Evolutionary conservation across 164 flowering plant genomes (phyloP).

Genomic region (Magnolia kwangsiensis): DNA sequence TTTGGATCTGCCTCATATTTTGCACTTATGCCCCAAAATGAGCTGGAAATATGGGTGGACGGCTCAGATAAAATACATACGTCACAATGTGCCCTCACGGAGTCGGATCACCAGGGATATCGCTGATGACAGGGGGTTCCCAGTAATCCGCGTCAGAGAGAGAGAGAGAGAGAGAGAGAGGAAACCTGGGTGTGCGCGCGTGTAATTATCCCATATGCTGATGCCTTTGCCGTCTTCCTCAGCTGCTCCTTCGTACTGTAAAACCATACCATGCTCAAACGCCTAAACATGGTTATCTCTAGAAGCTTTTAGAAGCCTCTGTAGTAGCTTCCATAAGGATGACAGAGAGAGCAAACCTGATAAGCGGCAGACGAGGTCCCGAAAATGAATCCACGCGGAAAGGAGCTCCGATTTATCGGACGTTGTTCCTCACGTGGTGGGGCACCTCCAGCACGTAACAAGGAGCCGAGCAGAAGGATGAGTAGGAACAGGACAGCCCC

Average conservation of each 20-base stretch:
- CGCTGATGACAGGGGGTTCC: too few species aligned
- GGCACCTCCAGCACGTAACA: too few species aligned
- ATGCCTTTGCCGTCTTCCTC: conserved; percentile 41
- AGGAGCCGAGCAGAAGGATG: too few species aligned
- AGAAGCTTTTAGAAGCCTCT: neutral
- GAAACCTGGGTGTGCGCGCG: conserved; percentile 33
- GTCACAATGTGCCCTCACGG: too few species aligned
- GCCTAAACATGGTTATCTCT: neutral
- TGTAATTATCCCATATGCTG: conserved; percentile 46
- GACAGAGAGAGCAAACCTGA: conserved; percentile 1
- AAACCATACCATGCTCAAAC: neutral
- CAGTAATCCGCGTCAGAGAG: too few species aligned
- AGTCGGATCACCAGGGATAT: too few species aligned
- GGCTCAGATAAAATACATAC: too few species aligned
- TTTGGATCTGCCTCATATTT: too few species aligned
- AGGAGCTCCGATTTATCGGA: neutral
- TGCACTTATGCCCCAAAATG: too few species aligned
- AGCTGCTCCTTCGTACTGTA: conserved; percentile 48
- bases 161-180: conserved; percentile 18
- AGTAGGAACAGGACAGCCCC: too few species aligned
- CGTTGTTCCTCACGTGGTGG: neutral
- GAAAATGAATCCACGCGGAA: conserved; percentile 1
- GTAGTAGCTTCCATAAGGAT: neutral
- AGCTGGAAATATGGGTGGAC: too few species aligned
- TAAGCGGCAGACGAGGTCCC: conserved; percentile 6